Evolutionary conservation across 208 protist genomes (phyloP).

Genomic region (Porcisia hertigi): DNA sequence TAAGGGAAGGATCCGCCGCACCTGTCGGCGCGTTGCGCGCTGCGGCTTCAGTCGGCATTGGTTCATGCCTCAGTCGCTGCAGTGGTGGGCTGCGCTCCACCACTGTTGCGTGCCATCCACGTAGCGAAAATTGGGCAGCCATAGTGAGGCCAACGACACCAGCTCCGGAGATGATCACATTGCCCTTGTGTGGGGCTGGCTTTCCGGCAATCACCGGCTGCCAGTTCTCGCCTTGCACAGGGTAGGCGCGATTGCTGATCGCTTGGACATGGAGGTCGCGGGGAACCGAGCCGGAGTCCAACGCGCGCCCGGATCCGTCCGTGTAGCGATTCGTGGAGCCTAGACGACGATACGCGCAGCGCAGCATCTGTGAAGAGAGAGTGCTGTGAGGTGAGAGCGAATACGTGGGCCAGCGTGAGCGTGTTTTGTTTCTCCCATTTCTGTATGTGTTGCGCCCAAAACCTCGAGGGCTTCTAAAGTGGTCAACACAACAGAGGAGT

Average conservation of each 20-base stretch:
- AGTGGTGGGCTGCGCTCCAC: conserved; percentile 58
- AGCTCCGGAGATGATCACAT: conserved; percentile 82
- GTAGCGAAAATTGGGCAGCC: conserved; percentile 68
- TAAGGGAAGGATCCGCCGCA: background rate
- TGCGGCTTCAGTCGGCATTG: conserved; percentile 8
- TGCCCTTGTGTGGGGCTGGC: conserved; percentile 83
- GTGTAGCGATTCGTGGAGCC: conserved; percentile 89
- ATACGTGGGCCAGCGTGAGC: background rate
- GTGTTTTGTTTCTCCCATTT: background rate
- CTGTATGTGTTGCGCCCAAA: background rate
- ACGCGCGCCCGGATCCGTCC: conserved; percentile 72
- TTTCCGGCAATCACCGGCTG: conserved; percentile 67
- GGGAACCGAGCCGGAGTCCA: conserved; percentile 62
- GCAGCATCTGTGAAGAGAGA: conserved; percentile 37
- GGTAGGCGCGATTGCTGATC: conserved; percentile 91
- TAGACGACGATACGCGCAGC: conserved; percentile 41
- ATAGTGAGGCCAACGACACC: conserved; percentile 82
- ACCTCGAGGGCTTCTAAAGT: conserved; percentile 6
- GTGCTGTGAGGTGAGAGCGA: background rate
- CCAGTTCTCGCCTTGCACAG: conserved; percentile 74
- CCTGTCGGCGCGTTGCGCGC: background rate
- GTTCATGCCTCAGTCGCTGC: conserved; percentile 13
- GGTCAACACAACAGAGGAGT: background rate
- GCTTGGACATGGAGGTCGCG: conserved; percentile 69
- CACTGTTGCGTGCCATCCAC: conserved; percentile 89